Conservation (phyloP, 163 green algal species). For the Scenedesmus sp. region DNA sequence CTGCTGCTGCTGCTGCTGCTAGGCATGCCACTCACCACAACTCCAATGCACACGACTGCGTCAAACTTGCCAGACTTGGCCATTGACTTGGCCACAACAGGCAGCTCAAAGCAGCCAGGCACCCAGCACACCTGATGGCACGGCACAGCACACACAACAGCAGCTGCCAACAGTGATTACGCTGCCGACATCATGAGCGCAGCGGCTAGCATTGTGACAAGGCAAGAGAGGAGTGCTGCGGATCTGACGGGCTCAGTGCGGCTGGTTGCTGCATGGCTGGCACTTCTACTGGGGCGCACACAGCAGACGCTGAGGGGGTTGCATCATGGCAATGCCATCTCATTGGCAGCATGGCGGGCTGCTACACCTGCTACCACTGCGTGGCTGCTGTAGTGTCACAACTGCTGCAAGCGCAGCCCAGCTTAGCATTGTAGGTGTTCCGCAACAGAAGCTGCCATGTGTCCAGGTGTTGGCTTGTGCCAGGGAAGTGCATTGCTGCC, state of each 20-base stretch:
- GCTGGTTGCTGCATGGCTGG: not conserved
- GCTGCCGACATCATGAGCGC: not conserved
- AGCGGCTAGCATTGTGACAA: not conserved
- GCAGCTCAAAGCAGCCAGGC: constrained; percentile 97
- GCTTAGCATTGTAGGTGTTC: too few species aligned
- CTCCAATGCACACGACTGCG: constrained; percentile 94
- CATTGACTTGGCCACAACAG: constrained; percentile 93
- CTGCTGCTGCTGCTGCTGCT: not conserved
- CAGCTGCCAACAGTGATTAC: not conserved
- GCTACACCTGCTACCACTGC: too few species aligned
- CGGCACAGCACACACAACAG: not conserved
- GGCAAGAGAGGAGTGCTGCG: not conserved
- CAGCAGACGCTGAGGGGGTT: not conserved
- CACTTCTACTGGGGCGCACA: not conserved
- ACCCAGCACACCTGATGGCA: constrained; percentile 91
- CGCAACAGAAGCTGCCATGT: too few species aligned
- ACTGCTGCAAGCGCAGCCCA: too few species aligned
- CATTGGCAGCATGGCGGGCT: too few species aligned
- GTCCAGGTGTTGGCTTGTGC: not conserved
- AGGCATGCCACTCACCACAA: constrained; percentile 78
- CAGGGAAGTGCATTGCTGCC: too few species aligned
- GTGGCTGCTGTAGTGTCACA: too few species aligned
- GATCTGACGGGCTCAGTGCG: not conserved
- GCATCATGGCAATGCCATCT: not conserved
- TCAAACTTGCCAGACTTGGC: constrained; percentile 92